Evolutionary conservation across 129 eudicot genomes (phyloP).

Genomic region (Apium graveolens): DNA sequence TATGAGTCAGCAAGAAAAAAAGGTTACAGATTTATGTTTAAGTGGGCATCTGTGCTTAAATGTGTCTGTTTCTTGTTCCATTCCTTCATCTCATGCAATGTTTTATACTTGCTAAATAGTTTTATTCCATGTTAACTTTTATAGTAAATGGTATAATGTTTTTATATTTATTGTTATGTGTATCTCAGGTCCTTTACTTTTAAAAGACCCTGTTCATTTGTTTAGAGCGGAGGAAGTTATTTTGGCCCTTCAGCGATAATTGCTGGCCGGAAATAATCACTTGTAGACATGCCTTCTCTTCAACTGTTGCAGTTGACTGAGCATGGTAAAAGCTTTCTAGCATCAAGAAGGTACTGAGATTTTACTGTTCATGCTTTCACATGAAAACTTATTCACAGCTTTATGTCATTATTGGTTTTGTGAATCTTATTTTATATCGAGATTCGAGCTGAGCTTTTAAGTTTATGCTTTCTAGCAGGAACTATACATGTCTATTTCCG

Average conservation of each 20-base stretch:
- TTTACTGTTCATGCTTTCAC: neutral
- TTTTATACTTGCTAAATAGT: neutral
- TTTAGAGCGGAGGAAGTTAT: neutral
- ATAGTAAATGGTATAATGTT: neutral
- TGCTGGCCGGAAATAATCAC: conserved; percentile 17
- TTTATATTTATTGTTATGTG: neutral
- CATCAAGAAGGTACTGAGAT: conserved; percentile 59
- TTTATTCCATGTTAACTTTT: neutral
- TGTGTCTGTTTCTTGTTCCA: neutral
- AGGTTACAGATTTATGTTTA: neutral
- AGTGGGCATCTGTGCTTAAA: neutral
- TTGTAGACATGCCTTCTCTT: conserved; percentile 76
- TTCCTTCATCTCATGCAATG: neutral
- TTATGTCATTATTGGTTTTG: neutral
- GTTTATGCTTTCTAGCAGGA: neutral
- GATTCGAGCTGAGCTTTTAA: neutral
- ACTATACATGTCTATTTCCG: neutral
- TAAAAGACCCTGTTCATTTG: neutral
- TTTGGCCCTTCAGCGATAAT: neutral
- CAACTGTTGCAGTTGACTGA: conserved; percentile 95
- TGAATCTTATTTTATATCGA: neutral
- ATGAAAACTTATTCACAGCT: neutral
- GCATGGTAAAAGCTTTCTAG: conserved; percentile 71
- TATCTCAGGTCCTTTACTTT: neutral
- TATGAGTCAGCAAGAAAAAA: too few relatives aligned